Conservation (phyloP, 257 asterid genomes). For the Buddleja alternifolia region DNA sequence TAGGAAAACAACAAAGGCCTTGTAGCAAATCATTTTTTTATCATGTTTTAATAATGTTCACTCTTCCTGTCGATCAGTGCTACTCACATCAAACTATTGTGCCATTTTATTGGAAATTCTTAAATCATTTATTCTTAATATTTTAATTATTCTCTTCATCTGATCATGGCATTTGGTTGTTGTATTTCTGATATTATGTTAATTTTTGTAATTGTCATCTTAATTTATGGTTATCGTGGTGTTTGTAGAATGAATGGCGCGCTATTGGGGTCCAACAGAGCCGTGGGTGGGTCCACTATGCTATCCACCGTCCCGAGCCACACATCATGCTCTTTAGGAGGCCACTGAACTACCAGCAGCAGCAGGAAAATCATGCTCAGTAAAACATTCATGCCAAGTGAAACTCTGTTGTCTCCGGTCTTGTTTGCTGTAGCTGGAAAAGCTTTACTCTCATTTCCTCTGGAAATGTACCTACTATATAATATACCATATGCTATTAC, state of each 20-base stretch:
- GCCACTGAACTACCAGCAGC: conserved; percentile 88
- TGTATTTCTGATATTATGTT: not conserved
- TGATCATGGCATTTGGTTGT: not conserved
- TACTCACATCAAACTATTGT: not conserved
- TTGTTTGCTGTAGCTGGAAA: conserved; percentile 24
- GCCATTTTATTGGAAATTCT: not conserved
- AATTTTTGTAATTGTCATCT: not conserved
- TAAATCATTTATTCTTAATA: not conserved
- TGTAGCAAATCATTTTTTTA: not conserved
- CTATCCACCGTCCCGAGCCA: conserved; percentile 95
- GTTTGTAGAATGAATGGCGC: conserved; percentile 81
- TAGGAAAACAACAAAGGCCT: not conserved
- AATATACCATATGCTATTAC: conserved; percentile 17
- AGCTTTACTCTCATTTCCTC: conserved; percentile 32
- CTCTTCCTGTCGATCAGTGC: too few relatives aligned
- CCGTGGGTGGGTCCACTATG: conserved; percentile 97
- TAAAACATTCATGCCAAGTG: conserved; percentile 41
- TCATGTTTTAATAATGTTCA: not conserved
- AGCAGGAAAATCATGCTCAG: conserved; percentile 57
- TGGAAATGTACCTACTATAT: conserved; percentile 31
- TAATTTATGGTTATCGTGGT: not conserved
- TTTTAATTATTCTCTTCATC: not conserved
- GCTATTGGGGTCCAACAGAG: conserved; percentile 97
- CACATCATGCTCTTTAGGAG: conserved; percentile 98
- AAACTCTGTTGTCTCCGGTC: conserved; percentile 7